Evolutionary conservation across 192 early-diverging fungal species (phyloP).

Genomic region (Backusella tuberculispora): DNA sequence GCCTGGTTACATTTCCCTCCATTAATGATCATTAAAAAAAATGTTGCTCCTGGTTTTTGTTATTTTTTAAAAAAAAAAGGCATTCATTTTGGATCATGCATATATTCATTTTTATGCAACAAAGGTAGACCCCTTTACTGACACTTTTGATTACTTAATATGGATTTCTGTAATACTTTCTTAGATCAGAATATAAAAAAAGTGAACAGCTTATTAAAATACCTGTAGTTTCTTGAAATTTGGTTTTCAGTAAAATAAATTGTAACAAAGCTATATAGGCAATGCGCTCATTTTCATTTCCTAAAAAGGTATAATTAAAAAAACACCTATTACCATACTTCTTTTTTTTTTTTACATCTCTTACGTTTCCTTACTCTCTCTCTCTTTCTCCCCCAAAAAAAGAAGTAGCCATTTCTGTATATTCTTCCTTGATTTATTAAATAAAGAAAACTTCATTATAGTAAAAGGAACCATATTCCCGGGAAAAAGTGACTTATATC

Average conservation of each 20-base stretch:
- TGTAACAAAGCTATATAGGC: not conserved
- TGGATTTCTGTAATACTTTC: not conserved
- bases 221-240: too few relatives aligned
- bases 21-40: not conserved
- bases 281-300: conserved; percentile 10
- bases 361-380: not conserved
- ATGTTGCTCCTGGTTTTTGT: not conserved
- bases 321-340: not conserved
- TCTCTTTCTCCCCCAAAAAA: conserved; percentile 3
- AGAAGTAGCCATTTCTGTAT: not conserved
- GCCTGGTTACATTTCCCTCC: not conserved
- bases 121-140: not conserved
- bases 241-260: not conserved
- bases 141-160: not conserved
- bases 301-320: conserved; percentile 23
- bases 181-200: not conserved
- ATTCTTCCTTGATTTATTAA: not conserved
- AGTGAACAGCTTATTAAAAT: too few relatives aligned
- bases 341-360: not conserved
- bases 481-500: not conserved
- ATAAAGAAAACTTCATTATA: not conserved
- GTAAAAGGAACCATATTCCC: conserved; percentile 7
- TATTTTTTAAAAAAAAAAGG: not conserved
- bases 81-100: too few relatives aligned
- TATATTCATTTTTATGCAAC: not conserved